Conservation (phyloP, 2,329 filamentous ascomycete species). For the Monosporascus sp. region DNA sequence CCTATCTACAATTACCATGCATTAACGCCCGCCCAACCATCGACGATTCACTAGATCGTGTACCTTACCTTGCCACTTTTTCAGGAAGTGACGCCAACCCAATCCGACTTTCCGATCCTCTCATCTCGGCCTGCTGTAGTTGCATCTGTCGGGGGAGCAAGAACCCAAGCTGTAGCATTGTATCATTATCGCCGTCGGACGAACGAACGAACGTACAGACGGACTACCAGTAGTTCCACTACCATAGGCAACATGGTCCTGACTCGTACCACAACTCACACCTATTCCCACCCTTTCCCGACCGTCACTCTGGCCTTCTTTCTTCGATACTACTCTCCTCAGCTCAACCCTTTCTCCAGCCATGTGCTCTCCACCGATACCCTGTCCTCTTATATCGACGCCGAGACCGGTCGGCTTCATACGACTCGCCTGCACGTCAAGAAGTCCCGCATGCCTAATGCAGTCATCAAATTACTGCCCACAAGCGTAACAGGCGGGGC, state of each 20-base stretch:
- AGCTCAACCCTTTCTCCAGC: slow-evolving; percentile 71
- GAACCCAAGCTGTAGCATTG: background rate
- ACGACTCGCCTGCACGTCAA: slow-evolving; percentile 79
- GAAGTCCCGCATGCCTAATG: slow-evolving; percentile 69
- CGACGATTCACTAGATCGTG: too few species aligned
- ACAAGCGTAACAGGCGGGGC: slow-evolving; percentile 62
- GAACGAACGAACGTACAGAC: background rate
- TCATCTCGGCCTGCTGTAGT: background rate
- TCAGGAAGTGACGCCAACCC: too few species aligned
- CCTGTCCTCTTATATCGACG: slow-evolving; percentile 68
- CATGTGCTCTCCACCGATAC: slow-evolving; percentile 83
- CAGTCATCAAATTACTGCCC: slow-evolving; percentile 71
- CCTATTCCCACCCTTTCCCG: slow-evolving; percentile 75
- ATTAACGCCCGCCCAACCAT: too few species aligned
- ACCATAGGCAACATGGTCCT: slow-evolving; percentile 49
- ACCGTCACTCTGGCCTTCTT: slow-evolving; percentile 87
- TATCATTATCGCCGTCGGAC: background rate
- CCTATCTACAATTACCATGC: too few species aligned
- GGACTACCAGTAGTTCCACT: background rate
- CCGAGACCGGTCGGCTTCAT: slow-evolving; percentile 66
- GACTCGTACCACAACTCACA: slow-evolving; percentile 61
- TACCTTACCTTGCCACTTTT: too few species aligned
- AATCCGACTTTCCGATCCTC: background rate
- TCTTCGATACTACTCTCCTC: slow-evolving; percentile 70
- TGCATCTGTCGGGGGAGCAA: background rate